Percentiles rank a stretch among this genome's conserved stretches.
These are phyloP conservation scores for Pseudocercospora cruenta DNA, from an alignment of 2,329 filamentous ascomycete species.

Conservation along the genomic window DNA sequence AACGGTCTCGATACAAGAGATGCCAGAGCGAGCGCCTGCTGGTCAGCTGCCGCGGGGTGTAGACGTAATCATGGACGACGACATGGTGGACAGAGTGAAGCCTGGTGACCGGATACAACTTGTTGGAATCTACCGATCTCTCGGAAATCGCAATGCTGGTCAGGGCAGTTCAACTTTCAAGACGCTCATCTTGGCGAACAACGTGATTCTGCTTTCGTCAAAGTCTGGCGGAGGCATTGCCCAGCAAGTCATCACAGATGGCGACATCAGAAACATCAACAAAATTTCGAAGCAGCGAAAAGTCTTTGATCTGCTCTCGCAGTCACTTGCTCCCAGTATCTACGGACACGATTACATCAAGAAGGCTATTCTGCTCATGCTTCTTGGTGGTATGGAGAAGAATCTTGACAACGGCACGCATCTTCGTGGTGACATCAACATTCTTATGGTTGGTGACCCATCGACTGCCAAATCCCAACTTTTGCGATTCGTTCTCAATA, in stretches of 20 bases:
- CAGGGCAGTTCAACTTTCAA: constrained; percentile 93
- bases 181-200: constrained; percentile 90
- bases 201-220: constrained; percentile 89
- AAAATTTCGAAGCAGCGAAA: constrained; percentile 94
- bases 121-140: constrained; percentile 91
- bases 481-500: constrained; percentile 94
- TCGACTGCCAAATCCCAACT: constrained; percentile 99
- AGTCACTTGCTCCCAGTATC: constrained; percentile 93
- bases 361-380: constrained; percentile 93
- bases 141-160: constrained; percentile 91
- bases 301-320: constrained; percentile 87
- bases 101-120: constrained; percentile 95
- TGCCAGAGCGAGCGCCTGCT: constrained; percentile 94
- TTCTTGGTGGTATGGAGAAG: constrained; percentile 95
- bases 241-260: constrained; percentile 89
- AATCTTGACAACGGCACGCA: constrained; percentile 98
- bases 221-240: constrained; percentile 95
- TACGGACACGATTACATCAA: constrained; percentile 98
- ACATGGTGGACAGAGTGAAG: constrained; percentile 92
- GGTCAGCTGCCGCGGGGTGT: constrained; percentile 94
- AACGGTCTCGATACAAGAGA: constrained; percentile 97
- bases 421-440: constrained; percentile 97
- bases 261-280: constrained; percentile 98
- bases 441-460: constrained; percentile 97
- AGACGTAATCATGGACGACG: constrained; percentile 95